Evolutionary conservation across 345 rosid genomes (phyloP).

Genomic region (Euphorbia lathyris): DNA sequence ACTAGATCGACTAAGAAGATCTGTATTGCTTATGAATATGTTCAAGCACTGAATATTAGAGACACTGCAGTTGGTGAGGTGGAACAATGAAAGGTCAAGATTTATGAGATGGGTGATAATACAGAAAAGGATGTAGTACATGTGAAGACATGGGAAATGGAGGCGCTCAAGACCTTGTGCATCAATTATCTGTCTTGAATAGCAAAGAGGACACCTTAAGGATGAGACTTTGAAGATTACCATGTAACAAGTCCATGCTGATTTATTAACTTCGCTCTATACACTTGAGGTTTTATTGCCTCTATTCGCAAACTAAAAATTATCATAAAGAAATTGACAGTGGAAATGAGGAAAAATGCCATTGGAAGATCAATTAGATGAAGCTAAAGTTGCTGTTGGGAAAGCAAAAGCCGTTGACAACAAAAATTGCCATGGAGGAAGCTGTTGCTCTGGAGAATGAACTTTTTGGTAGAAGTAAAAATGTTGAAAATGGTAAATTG

Average conservation of each 20-base stretch:
- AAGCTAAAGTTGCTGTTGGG: conserved; percentile 90
- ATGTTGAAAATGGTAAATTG: conserved; percentile 52
- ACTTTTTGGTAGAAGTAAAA: conserved; percentile 56
- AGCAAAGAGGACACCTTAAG: too few relatives aligned
- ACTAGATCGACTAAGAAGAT: conserved; percentile 65
- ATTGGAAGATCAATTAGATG: conserved; percentile 92
- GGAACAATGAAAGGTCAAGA: conserved; percentile 46
- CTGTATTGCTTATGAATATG: conserved; percentile 64
- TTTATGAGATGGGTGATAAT: conserved; percentile 49
- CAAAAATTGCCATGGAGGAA: conserved; percentile 83
- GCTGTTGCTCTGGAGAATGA: conserved; percentile 75
- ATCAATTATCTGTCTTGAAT: too few relatives aligned
- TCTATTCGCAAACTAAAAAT: too few relatives aligned
- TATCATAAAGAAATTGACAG: conserved; percentile 64
- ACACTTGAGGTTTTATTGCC: neutral
- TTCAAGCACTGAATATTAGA: conserved; percentile 60
- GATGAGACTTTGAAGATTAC: conserved; percentile 84
- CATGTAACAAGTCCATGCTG: conserved; percentile 44
- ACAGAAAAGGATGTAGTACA: conserved; percentile 38
- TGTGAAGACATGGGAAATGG: conserved; percentile 56
- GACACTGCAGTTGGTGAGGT: conserved; percentile 53
- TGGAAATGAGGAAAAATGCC: conserved; percentile 93
- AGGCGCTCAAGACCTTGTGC: too few relatives aligned
- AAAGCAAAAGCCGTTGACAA: conserved; percentile 71
- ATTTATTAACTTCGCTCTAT: conserved; percentile 1